phyloP scores from a whole-genome alignment of 768 basidiomycete genomes.

The Holtermanniella nyarrowii region DNA sequence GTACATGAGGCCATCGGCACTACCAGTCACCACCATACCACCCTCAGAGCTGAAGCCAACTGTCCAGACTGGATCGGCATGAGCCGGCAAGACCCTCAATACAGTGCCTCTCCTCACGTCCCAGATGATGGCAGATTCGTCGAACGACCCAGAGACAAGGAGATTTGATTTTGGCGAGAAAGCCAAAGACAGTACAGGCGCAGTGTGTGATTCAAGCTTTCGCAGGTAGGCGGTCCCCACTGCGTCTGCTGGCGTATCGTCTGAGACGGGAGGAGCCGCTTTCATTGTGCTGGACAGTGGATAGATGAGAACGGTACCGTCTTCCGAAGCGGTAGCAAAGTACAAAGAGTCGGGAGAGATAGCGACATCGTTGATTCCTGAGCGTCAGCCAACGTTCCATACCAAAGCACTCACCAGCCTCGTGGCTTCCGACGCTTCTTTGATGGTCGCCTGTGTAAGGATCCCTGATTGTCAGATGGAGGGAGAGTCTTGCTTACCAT shows the following conservation, averaged over 20 bases:
- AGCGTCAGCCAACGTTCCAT: constrained; percentile 54
- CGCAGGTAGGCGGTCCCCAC: constrained; percentile 51
- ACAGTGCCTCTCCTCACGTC: constrained; percentile 79
- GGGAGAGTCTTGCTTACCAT: constrained; percentile 16
- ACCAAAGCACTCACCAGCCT: constrained; percentile 18
- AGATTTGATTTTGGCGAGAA: constrained; percentile 84
- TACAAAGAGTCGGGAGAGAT: constrained; percentile 76
- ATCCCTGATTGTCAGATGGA: constrained; percentile 12
- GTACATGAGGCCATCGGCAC: constrained; percentile 95
- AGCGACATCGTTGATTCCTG: constrained; percentile 81
- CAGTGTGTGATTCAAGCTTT: constrained; percentile 73
- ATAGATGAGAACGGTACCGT: constrained; percentile 38
- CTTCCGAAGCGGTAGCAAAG: constrained; percentile 87
- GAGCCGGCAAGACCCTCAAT: constrained; percentile 82
- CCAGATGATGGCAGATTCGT: constrained; percentile 96
- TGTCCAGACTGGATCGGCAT: constrained; percentile 92
- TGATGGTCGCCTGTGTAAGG: constrained; percentile 47
- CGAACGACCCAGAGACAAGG: constrained; percentile 84
- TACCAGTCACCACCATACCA: constrained; percentile 83
- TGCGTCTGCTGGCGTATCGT: constrained; percentile 25
- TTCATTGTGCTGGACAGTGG: constrained; percentile 9
- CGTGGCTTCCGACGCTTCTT: constrained; percentile 19
- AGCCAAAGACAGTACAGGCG: constrained; percentile 86
- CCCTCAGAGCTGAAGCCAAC: constrained; percentile 92
- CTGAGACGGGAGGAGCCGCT: background rate